These are phyloP conservation scores for Clitopilus hobsonii DNA, from an alignment of 768 basidiomycete genomes.

Conservation along the genomic window DNA sequence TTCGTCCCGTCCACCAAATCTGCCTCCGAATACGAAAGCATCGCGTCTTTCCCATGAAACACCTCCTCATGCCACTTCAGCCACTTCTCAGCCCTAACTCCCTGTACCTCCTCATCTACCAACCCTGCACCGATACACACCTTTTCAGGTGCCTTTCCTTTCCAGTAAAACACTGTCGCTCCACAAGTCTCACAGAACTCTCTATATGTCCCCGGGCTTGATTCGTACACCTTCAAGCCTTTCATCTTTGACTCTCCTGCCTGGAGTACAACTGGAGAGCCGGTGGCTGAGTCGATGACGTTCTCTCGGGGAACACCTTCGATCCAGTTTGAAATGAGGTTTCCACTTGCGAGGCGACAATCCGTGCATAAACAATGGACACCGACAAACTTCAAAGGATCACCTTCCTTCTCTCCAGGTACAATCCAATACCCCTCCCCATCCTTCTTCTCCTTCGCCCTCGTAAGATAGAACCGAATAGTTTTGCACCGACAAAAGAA, in stretches of 20 bases:
- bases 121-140: conserved; percentile 24
- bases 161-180: conserved; percentile 24
- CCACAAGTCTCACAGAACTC: conserved; percentile 27
- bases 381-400: conserved; percentile 21
- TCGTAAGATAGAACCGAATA: conserved; percentile 19
- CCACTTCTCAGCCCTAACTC: conserved; percentile 22
- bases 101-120: conserved; percentile 20
- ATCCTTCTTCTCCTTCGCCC: conserved; percentile 19
- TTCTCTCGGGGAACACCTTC: conserved; percentile 22
- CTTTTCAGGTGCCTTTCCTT: conserved; percentile 14
- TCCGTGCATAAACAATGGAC: conserved; percentile 24
- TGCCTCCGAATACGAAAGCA: background rate
- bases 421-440: conserved; percentile 25
- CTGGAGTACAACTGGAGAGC: conserved; percentile 11
- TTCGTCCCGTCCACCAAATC: background rate
- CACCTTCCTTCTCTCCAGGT: conserved; percentile 3
- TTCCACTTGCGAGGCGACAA: conserved; percentile 22
- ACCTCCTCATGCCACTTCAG: conserved; percentile 17
- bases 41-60: background rate
- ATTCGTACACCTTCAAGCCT: conserved; percentile 23
- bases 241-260: conserved; percentile 7
- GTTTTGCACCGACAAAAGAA: conserved; percentile 23
- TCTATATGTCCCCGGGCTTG: conserved; percentile 21
- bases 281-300: conserved; percentile 13
- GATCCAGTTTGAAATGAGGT: conserved; percentile 23